Evolutionary conservation across 306 rosid species (phyloP), one percentile per base, ranked within the genome.

Genomic region (Inga laurina): DNA sequence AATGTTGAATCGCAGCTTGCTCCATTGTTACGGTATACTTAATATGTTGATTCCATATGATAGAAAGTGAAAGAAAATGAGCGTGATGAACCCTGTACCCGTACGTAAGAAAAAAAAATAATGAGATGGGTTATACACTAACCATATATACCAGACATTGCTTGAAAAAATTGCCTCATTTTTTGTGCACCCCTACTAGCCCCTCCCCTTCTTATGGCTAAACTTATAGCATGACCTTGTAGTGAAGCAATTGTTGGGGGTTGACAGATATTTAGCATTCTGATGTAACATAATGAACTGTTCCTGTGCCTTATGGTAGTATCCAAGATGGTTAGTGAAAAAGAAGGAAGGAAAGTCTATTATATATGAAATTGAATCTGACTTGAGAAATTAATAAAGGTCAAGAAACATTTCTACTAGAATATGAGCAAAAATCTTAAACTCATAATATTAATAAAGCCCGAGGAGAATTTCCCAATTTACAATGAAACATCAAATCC

Each of bases 1-100:
- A 41, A 52, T 44, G 44, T 8, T 62, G 71, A 69, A 81, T 72
- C 76, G 13, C 44, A 48, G 66, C 67, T 80, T 71, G 9, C 54
- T 32, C 62, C 30, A 10, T 61, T 10, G 18, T 24, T 61, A 3
- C 14, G 67, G 67, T 61, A 27, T 24, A 1, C 7, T 24, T 61
- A 10, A 10, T 24, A 10, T 24, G 16, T 61, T 24, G 68, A 27
- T 24, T 62, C 68, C 30, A 13, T 62, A 10, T 27, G 18, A 59
- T 59, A 24, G 32, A 62, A 62, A 22, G 13, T 16, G 19, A 27
- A 27, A 62, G 37, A 2, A 27, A 27, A 11, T 27, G 34, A 10
- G 37, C 4, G 3, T 62, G 9, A 30, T 27, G 35, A 62, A 7
- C 37, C 35, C 12, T 7, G 8, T 27, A 24, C 68, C 37, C 7